phyloP scores from a whole-genome alignment of 176 grass and related monocot genomes.

The Zea luxurians region DNA sequence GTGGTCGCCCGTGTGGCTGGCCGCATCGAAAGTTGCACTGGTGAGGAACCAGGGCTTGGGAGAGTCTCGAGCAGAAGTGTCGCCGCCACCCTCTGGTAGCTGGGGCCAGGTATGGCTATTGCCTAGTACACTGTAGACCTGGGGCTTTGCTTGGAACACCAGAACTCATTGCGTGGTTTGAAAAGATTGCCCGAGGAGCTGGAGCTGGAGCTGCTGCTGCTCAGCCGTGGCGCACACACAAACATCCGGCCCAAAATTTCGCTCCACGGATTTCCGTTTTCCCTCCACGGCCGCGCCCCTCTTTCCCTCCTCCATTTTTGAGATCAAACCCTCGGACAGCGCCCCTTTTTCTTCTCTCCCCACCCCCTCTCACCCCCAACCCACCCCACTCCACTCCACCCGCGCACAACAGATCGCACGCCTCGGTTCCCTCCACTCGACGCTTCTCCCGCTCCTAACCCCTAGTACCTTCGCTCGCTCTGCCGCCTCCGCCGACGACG shows the following conservation, averaged over 20 bases:
- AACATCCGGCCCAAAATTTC: conserved; percentile 21
- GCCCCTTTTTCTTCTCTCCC: conserved; percentile 24
- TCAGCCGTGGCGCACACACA: background rate
- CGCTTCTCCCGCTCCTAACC: conserved; percentile 47
- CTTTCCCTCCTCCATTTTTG: conserved; percentile 49
- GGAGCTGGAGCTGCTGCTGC: too few relatives aligned
- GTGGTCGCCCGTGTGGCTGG: background rate
- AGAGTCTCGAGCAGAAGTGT: background rate
- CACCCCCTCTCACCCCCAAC: too few relatives aligned
- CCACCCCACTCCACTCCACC: background rate
- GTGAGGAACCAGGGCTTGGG: background rate
- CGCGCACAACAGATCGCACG: background rate
- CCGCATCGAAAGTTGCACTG: background rate
- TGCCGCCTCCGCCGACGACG: background rate
- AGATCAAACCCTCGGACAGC: background rate
- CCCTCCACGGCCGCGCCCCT: conserved; percentile 37
- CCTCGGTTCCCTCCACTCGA: conserved; percentile 25
- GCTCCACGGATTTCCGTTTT: conserved; percentile 49
- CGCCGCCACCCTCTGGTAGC: background rate
- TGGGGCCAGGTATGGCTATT: background rate
- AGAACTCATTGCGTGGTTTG: too few relatives aligned
- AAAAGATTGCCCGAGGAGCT: too few relatives aligned
- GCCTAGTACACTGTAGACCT: background rate
- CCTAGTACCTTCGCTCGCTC: background rate
- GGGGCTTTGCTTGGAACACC: too few relatives aligned